Conservation (phyloP, 2,329 filamentous ascomycete genomes). For the Biscogniauxia sp. region DNA sequence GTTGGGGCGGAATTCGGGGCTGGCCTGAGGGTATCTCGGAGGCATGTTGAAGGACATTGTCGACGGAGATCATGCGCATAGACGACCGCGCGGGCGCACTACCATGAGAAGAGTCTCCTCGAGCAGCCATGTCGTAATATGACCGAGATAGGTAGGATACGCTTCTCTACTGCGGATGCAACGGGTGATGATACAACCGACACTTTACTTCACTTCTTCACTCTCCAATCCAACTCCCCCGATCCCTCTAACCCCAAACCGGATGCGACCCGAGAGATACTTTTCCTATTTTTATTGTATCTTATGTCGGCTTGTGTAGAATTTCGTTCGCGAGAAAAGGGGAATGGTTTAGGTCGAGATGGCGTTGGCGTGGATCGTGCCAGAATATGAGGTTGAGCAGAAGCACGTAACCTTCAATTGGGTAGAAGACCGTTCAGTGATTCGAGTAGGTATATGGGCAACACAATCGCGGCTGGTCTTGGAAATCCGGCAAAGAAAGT, state of each 20-base stretch:
- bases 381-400: too few species aligned
- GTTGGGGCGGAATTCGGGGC: conserved; percentile 67
- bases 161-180: not conserved
- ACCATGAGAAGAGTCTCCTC: conserved; percentile 9
- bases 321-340: not conserved
- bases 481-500: too few species aligned
- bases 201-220: too few species aligned
- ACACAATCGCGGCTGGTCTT: too few species aligned
- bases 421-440: too few species aligned
- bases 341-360: too few species aligned
- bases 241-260: not conserved
- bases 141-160: not conserved
- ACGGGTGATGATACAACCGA: too few species aligned
- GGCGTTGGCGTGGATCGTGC: too few species aligned
- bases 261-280: not conserved
- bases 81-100: conserved; percentile 29
- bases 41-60: conserved; percentile 91
- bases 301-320: not conserved
- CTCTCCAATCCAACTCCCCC: not conserved
- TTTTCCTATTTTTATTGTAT: not conserved
- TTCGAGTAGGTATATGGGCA: too few species aligned
- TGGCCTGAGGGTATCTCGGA: conserved; percentile 95
- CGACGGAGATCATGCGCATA: conserved; percentile 82
- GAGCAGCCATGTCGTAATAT: conserved; percentile 9
- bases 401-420: too few species aligned